Conservation (phyloP, 805 yeast genomes). For the Metschnikowia chrysomelidarum region DNA sequence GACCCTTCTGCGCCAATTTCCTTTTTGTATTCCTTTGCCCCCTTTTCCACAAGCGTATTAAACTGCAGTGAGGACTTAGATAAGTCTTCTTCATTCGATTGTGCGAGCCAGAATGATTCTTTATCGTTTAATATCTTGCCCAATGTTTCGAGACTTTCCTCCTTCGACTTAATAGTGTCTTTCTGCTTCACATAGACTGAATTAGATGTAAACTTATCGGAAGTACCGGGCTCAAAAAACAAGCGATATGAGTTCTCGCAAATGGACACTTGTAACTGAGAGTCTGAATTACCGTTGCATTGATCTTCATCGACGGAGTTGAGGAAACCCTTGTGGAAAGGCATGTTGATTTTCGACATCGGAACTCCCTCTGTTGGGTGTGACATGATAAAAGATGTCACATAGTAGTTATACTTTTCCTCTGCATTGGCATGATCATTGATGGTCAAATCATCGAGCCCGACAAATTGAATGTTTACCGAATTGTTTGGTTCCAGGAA, state of each 20-base stretch:
- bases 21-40: slow-evolving; percentile 32
- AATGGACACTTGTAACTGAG: slow-evolving; percentile 75
- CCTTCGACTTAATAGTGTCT: slow-evolving; percentile 24
- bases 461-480: slow-evolving; percentile 77
- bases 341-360: slow-evolving; percentile 70
- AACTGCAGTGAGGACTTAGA: slow-evolving; percentile 29
- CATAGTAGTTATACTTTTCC: slow-evolving; percentile 88
- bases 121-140: slow-evolving; percentile 47
- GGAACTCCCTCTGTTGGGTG: slow-evolving; percentile 97
- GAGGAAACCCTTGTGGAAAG: slow-evolving; percentile 64
- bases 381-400: slow-evolving; percentile 89
- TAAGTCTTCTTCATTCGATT: slow-evolving; percentile 40
- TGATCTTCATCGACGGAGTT: slow-evolving; percentile 55
- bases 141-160: slow-evolving; percentile 34
- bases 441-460: slow-evolving; percentile 84
- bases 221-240: slow-evolving; percentile 74
- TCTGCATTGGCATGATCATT: slow-evolving; percentile 65
- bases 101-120: slow-evolving; percentile 52
- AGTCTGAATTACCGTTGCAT: slow-evolving; percentile 61
- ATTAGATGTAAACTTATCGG: slow-evolving; percentile 73
- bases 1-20: not conserved
- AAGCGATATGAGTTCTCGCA: slow-evolving; percentile 76
- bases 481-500: slow-evolving; percentile 52
- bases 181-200: slow-evolving; percentile 44
- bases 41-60: slow-evolving; percentile 36